Evolutionary conservation across 768 basidiomycete genomes (phyloP), one percentile per base, ranked within the genome.

Genomic region (Trametes cubensis): DNA sequence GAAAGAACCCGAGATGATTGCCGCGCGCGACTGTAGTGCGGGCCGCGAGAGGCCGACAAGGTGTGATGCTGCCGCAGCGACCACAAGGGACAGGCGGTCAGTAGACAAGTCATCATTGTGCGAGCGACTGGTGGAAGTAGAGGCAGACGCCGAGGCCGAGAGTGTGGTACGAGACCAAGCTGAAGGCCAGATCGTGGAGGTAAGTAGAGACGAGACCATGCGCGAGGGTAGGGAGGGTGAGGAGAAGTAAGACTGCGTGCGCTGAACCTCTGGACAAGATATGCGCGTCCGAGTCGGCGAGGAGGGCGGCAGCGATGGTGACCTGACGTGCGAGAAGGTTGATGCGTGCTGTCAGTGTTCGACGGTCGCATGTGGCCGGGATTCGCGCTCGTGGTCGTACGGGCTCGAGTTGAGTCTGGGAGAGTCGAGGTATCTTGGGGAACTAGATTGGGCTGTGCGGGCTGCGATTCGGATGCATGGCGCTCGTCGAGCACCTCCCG

Each of bases 401-500:
- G 15, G 34, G n/a, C 57, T 30, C 25, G 23, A 21, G 20, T 8
- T 15, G 21, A 21, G 44, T 3, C 38, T 20, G 8, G 77, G 73
- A n/a, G 75, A 70, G 67, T 78, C 77, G 26, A 79, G 71, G 49
- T 51, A 51, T 59, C 49, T 44, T 51, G 41, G 14, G 41, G 48
- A 7, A 51, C n/a, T 14, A 14, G 3, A 13, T 30, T 30, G 6
- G n/a, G 45, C 21, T 15, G 46, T 21, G 42, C 21, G 28, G 18
- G 34, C 5, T 39, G 55, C 1, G 55, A 21, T 38, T 23, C 23
- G 34, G 49, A 41, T 21, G 17, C 4, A 4, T 14, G 69, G 39
- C 91, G 71, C 69, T 92, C 89, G 47, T 87, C 83, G 51, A 91
- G 75, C 6, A 90, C 75, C 23, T 74, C 78, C 58, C 79, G 79